Evolutionary conservation across 768 basidiomycete species (phyloP), one percentile per base, ranked within the genome.

Genomic region (Xerocomus brunneocitrinus): DNA sequence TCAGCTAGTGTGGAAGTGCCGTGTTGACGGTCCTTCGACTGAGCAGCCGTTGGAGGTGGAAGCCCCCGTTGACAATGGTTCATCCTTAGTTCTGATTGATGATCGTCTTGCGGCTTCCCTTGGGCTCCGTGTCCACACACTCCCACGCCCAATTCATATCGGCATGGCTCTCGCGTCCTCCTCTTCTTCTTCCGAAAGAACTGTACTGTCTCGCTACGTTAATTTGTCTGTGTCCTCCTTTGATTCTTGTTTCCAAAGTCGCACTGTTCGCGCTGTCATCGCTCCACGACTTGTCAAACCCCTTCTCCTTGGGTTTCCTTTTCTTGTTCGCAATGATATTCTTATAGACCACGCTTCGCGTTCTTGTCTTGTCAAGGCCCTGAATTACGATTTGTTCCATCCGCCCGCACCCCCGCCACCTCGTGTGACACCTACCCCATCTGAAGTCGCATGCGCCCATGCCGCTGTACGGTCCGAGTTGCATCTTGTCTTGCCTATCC

Each of bases 281-380:
- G 55, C 62, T 0, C 62, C 64, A 0, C 38, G 34, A 1, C 58
- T 73, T 1, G 68, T 61, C 32, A 57, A 49, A 2, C 64, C 65
- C 4, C 31, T 76, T 7, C 50, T 76, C 0, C 59, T 76, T 0
- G 72, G 73, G 0, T 47, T 67, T 0, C 74, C 73, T 0, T 76
- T 70, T 28, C 59, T 76, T 0, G 24, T 39, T 9, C 52, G 56
- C 1, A 77, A 77, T 53, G 34, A 63, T 0, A 70, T 77, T 57
- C 54, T 71, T 0, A 54, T 67, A 28, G 69, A 76, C 46, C 64
- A 69, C 24, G 45, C 44, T 0, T 0, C 32, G 0, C 45, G 41
- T 3, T 47, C 55, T 0, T 59, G 57, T 41, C 47, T 62, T 14
- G 32, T n/a, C n/a, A n/a, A n/a, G n/a, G n/a, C n/a, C n/a, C n/a